Percentiles rank a stretch among this genome's conserved stretches.
phyloP scores from a whole-genome alignment of 352 stramenopile genomes.

The Phytophthora palmivora region DNA sequence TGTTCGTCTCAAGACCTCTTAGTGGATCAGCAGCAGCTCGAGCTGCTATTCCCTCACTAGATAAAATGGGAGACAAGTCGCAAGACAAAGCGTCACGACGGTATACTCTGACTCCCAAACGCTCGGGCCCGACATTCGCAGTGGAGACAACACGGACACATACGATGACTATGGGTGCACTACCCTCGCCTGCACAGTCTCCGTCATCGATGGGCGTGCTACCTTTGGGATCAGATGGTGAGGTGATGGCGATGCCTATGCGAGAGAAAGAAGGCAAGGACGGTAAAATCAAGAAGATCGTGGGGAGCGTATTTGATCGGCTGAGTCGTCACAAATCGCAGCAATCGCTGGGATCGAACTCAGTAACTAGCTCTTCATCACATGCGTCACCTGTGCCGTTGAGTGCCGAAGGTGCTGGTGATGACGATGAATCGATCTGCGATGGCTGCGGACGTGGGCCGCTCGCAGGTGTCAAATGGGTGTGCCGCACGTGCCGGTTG shows the following conservation, averaged over 20 bases:
- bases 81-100: constrained; percentile 36
- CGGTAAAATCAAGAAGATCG: constrained; percentile 84
- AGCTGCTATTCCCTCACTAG: constrained; percentile 15
- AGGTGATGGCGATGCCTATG: constrained; percentile 31
- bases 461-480: constrained; percentile 62
- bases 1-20: constrained; percentile 70
- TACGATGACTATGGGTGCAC: constrained; percentile 42
- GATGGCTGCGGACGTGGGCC: constrained; percentile 70
- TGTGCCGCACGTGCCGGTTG: constrained; percentile 67
- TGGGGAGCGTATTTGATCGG: constrained; percentile 74
- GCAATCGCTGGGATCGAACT: constrained; percentile 31
- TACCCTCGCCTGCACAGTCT: constrained; percentile 43
- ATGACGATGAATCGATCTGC: constrained; percentile 67
- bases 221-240: constrained; percentile 27
- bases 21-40: constrained; percentile 26
- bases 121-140: constrained; percentile 35
- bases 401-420: constrained; percentile 21
- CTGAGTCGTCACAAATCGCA: constrained; percentile 73
- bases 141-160: constrained; percentile 41
- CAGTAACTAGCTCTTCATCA: constrained; percentile 19
- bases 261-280: constrained; percentile 48
- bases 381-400: constrained; percentile 31
- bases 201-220: constrained; percentile 28
- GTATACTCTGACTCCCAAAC: constrained; percentile 49
- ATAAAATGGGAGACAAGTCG: constrained; percentile 28